These are phyloP conservation scores for Candida chauliodis DNA, from an alignment of 805 yeast species.

Conservation along the genomic window DNA sequence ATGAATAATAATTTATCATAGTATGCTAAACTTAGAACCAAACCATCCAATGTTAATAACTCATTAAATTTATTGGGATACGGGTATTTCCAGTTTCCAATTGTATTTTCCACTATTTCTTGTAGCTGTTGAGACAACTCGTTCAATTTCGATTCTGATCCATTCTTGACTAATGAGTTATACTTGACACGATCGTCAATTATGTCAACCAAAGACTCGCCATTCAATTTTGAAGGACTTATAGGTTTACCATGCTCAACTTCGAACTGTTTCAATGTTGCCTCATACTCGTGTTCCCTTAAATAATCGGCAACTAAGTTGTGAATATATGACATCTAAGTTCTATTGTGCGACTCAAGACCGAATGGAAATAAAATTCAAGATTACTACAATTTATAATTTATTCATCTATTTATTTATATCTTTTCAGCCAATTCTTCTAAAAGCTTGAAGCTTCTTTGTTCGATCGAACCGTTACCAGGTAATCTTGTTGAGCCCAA, in stretches of 20 bases:
- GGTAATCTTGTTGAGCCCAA: slow-evolving; percentile 82
- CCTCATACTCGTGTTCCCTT: slow-evolving; percentile 41
- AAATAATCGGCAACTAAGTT: slow-evolving; percentile 57
- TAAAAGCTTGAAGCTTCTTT: slow-evolving; percentile 71
- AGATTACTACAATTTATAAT: too few relatives aligned
- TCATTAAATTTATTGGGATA: slow-evolving; percentile 19
- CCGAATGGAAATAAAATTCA: background rate
- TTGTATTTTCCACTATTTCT: slow-evolving; percentile 9
- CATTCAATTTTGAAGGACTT: slow-evolving; percentile 14
- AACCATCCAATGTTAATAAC: slow-evolving; percentile 16
- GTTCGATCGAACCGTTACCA: slow-evolving; percentile 89
- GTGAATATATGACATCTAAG: slow-evolving; percentile 15
- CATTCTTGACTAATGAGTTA: slow-evolving; percentile 14
- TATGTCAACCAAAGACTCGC: slow-evolving; percentile 38
- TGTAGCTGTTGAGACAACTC: slow-evolving; percentile 10
- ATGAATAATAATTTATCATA: slow-evolving; percentile 12
- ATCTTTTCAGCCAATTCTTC: slow-evolving; percentile 72
- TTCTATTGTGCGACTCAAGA: background rate
- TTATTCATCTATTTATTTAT: too few relatives aligned
- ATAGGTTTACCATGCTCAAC: slow-evolving; percentile 40
- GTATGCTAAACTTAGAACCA: slow-evolving; percentile 21
- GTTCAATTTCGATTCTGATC: slow-evolving; percentile 8
- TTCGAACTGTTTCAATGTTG: slow-evolving; percentile 49
- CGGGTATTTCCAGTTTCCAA: slow-evolving; percentile 30
- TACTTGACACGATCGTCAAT: slow-evolving; percentile 34